A percentile compares a stretch with the other conserved stretches of the same genome.
Evolutionary conservation across 148 eudicot species (phyloP).

Genomic region (Rhododendron kiyosumense): DNA sequence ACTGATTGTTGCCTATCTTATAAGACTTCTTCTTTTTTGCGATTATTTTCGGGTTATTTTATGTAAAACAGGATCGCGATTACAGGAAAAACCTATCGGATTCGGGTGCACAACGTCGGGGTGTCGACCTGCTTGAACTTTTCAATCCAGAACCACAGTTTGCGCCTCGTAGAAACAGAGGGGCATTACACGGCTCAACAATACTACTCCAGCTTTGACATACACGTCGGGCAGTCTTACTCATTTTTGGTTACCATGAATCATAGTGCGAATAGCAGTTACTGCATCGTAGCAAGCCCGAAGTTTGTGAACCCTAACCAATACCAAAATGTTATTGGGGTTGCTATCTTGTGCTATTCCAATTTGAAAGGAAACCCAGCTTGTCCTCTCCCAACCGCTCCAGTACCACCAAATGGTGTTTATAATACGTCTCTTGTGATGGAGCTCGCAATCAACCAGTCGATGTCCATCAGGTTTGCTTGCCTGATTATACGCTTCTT

Average conservation of each 20-base stretch:
- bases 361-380: constrained; percentile 86
- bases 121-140: constrained; percentile 87
- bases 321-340: constrained; percentile 70
- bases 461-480: constrained; percentile 85
- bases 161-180: constrained; percentile 81
- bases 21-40: neutral
- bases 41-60: neutral
- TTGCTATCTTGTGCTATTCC: constrained; percentile 69
- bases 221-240: constrained; percentile 89
- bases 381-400: constrained; percentile 68
- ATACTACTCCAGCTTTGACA: constrained; percentile 81
- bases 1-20: neutral
- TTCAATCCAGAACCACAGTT: constrained; percentile 77
- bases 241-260: constrained; percentile 81
- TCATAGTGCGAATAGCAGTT: constrained; percentile 84
- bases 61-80: neutral
- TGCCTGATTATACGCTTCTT: neutral
- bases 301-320: constrained; percentile 48
- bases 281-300: constrained; percentile 89
- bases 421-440: constrained; percentile 76
- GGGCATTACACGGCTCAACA: constrained; percentile 91
- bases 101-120: constrained; percentile 91
- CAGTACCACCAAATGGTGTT: constrained; percentile 58
- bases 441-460: too few relatives aligned
- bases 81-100: constrained; percentile 74